Base-by-base conservation (phyloP, 1,139 yeast genomes). In the Kazachstania sp. region DNA sequence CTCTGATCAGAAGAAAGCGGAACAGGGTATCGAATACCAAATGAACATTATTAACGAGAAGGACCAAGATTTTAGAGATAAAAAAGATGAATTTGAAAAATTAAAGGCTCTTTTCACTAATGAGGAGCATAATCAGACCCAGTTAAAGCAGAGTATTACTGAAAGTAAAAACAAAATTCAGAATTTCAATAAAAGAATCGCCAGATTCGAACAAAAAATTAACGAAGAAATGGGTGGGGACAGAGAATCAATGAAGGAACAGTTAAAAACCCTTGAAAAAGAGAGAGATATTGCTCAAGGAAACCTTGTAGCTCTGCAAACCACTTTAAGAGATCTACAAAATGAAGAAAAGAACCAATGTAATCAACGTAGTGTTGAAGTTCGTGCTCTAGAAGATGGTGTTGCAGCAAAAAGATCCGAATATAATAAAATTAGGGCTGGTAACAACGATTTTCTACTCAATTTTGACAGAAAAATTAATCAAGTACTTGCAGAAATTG, bases 391-490 rank as follows among this genome's bases (percentile, higher is more conserved):
- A n/a, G 48, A 56, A 23, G 29, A 32, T 13, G 50, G 51, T 19
- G 54, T 59, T 29, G 40, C 41, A 16, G 45, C 44, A 26, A 54
- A 50, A 31, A 47, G 42, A 37, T 39, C 47, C 26, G 62, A 59
- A 44, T 31, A 59, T 20, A 42, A 43, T 30, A 52, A 51, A 7
- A 46, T 52, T 7, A 37, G 47, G n/a, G 37, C 47, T 29, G 63
- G 65, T 37, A 52, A 55, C 20, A 52, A 53, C 30, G 55, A 54
- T 37, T 55, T 62, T 35, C 44, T 62, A 4, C 51, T 48, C 26
- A 76, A 81, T 0, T 83, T 78, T 73, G 81, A 78, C 4, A 49
- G 54, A 1, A 65, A 66, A 15, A 73, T 80, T 65, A 67, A 63
- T 20, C 44, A 49, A 1, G 66, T 79, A 6, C 57, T 83, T 9